phyloP scores from a whole-genome alignment of 176 grass and related monocot genomes.

The Secale cereale region DNA sequence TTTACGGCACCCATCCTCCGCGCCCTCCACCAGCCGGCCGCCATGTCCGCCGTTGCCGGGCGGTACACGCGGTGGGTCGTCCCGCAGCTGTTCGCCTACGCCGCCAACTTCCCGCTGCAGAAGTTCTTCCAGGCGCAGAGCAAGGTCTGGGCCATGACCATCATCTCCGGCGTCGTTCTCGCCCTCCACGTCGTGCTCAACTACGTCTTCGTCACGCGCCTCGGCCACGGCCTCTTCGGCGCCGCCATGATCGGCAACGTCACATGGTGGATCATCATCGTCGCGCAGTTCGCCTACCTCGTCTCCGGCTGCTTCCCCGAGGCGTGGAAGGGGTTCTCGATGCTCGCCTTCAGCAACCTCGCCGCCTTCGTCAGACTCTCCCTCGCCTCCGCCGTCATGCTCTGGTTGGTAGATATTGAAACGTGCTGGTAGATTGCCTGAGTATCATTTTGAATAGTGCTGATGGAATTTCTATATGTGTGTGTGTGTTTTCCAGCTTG shows the following conservation, averaged over 20 bases:
- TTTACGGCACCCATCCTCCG: constrained; percentile 45
- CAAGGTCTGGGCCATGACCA: constrained; percentile 61
- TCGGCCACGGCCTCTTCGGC: constrained; percentile 39
- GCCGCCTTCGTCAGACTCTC: constrained; percentile 55
- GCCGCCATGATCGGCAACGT: constrained; percentile 53
- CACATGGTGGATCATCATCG: constrained; percentile 49
- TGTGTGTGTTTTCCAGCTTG: constrained; percentile 39
- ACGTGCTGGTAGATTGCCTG: background rate
- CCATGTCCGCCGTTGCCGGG: constrained; percentile 35
- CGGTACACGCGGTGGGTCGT: constrained; percentile 36
- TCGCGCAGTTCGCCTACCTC: constrained; percentile 43
- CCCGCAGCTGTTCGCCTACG: constrained; percentile 65
- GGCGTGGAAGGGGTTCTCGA: constrained; percentile 48
- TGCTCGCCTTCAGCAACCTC: constrained; percentile 42
- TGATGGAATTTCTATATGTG: background rate
- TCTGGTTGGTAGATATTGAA: constrained; percentile 31
- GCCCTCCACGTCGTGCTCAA: constrained; percentile 49
- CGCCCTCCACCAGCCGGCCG: constrained; percentile 34
- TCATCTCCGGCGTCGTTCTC: constrained; percentile 49
- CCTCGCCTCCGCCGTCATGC: constrained; percentile 63
- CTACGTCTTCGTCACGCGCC: constrained; percentile 42
- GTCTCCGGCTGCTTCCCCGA: constrained; percentile 47
- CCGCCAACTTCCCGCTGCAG: constrained; percentile 68
- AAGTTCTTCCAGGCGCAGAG: constrained; percentile 77
- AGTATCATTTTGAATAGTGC: background rate